Base-by-base conservation (phyloP, 2,329 filamentous ascomycete genomes). In the Sodiomyces alkalinus region DNA sequence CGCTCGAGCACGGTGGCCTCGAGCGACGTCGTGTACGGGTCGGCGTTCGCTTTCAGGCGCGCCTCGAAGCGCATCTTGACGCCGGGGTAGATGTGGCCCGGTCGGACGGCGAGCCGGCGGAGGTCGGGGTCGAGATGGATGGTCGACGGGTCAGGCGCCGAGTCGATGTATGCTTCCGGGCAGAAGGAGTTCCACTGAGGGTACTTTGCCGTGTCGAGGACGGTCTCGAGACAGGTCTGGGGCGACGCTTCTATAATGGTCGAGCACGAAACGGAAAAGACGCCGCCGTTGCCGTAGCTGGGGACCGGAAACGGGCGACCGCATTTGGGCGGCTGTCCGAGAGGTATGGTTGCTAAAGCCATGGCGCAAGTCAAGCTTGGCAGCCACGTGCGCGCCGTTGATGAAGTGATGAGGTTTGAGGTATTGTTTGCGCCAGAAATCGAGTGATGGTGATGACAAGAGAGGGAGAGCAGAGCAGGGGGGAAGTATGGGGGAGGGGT, bases 121-220 rank as follows among this genome's bases (percentile, higher is more conserved):
- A 33, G 30, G 11, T 30, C 28, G 17, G 33, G 27, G 28, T 41
- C 33, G 16, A 41, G 38, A 13, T 37, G 31, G 24, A 33, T 12
- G 35, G 8, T 22, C 23, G 29, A 14, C 27, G 34, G 29, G 17
- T 30, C 27, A 7, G 30, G 16, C 7, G 42, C 36, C 25, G 42
- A 36, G 27, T 35, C 34, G 32, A 55, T 37, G 22, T 35, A 42
- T 30, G 42, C 41, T 18, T 34, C 33, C 4, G 44, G 46, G 29
- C 46, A 36, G 35, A 52, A 55, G 24, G 38, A 38, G 41, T 55
- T 56, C 50, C 53, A 55, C n/a, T 33, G 23, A 4, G 45, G 39
- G 41, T 51, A 57, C 6, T 41, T 37, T 13, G 42, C 22, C 16
- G 49, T 35, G 23, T 51, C 40, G 23, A 51, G 38, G 18, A 53